Evolutionary conservation across 2,329 filamentous ascomycete species (phyloP), one percentile per base, ranked within the genome.

Genomic region (Akanthomyces lecanii): DNA sequence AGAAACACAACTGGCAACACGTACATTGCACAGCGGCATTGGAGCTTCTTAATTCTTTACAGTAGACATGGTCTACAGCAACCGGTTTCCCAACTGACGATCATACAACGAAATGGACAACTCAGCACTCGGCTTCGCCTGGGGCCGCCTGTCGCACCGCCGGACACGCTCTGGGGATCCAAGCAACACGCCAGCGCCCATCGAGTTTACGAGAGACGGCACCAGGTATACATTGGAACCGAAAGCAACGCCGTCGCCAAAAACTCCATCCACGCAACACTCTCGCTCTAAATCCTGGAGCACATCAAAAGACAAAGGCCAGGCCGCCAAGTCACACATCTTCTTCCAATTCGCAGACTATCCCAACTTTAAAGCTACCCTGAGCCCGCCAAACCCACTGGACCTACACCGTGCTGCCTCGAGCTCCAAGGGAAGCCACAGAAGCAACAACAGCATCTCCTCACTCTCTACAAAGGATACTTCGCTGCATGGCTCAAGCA

Each of bases 131-230:
- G 47, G 55, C 3, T 11, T 59, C 18, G 40, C 62, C 50, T 63
- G 62, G 62, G 62, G 55, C 28, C 62, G 62, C 48, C 23, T 59
- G 30, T 53, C 62, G 21, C 62, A 63, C 18, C 54, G 55, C 16
- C 54, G 62, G 7, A 42, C 55, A 16, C 62, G 62, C 28, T 63
- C 62, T 16, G 50, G 55, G 14, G 55, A 54, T 14, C 16, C 55
- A 14, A 33, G 23, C 48, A 54, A 16, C 54, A 47, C 40, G 2
- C 12, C 44, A 4, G 23, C 51, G 12, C 60, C 52, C 30, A 36
- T 62, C 10, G 33, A 50, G 45, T 56, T 62, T 23, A 62, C 60
- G 14, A 55, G 30, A n/a, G 23, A 62, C 21, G 60, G 60, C 42
- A 56, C 60, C 33, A 48, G 14, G 42, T 62, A 62, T 30, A 50